phyloP scores from a whole-genome alignment of 352 stramenopile genomes.

The Elongisporangium undulatum region DNA sequence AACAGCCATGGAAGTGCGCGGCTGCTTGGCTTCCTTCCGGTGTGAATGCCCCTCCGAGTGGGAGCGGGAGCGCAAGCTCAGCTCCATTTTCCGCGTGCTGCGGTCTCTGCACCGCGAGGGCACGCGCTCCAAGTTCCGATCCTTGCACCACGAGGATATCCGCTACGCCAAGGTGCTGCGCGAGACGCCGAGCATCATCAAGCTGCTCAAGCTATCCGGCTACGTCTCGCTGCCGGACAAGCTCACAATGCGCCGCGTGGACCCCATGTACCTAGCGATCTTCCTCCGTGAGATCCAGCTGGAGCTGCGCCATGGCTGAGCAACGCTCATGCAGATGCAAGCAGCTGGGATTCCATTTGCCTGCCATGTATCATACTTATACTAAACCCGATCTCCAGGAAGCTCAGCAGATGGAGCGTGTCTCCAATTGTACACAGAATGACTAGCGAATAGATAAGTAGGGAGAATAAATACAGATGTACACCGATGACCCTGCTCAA shows the following conservation, averaged over 20 bases:
- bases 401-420: background rate
- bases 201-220: constrained; percentile 68
- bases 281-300: constrained; percentile 52
- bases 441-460: background rate
- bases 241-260: constrained; percentile 68
- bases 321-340: background rate
- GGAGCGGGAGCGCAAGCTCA: constrained; percentile 58
- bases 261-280: constrained; percentile 59
- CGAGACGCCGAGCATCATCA: constrained; percentile 70
- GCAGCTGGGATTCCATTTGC: background rate
- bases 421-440: background rate
- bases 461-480: background rate
- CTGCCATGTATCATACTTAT: background rate
- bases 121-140: constrained; percentile 58
- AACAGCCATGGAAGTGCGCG: constrained; percentile 40
- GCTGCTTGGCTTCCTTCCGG: constrained; percentile 48
- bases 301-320: constrained; percentile 5
- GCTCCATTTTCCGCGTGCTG: constrained; percentile 67
- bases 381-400: background rate
- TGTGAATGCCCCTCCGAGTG: constrained; percentile 62
- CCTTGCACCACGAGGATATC: constrained; percentile 64
- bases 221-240: constrained; percentile 71
- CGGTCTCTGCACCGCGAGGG: constrained; percentile 60
- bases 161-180: constrained; percentile 63
- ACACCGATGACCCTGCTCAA: background rate